Evolutionary conservation across 23 red algal genomes (phyloP).

Genomic region (Chondrus crispus): DNA sequence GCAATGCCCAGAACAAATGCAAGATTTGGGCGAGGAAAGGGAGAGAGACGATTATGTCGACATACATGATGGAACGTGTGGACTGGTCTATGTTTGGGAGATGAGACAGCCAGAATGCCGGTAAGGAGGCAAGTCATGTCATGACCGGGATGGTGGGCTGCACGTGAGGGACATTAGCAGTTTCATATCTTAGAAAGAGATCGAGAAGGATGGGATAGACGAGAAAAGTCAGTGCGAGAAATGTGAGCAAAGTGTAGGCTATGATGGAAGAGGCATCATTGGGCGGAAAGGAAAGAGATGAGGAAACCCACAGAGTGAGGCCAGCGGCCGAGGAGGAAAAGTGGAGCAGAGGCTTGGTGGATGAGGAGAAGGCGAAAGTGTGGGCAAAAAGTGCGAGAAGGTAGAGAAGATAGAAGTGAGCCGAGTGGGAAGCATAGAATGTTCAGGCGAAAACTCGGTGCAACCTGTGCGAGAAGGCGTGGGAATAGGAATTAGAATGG

Average conservation of each 20-base stretch:
- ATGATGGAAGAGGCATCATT: not conserved
- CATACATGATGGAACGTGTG: not conserved
- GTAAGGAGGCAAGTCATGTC: not conserved
- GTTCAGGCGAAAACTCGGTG: too few relatives aligned
- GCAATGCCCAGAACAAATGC: not conserved
- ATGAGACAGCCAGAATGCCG: conserved; percentile 33
- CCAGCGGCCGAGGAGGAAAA: too few relatives aligned
- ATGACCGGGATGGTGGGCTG: too few relatives aligned
- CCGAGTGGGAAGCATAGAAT: not conserved
- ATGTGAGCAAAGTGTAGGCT: conserved; percentile 23
- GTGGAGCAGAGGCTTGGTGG: too few relatives aligned
- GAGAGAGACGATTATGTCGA: conserved; percentile 3
- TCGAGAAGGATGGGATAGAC: not conserved
- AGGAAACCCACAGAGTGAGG: conserved; percentile 32
- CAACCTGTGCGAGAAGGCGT: too few relatives aligned
- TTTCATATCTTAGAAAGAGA: not conserved
- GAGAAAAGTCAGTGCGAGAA: not conserved
- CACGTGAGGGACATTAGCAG: conserved; percentile 5
- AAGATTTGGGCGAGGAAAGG: conserved; percentile 36
- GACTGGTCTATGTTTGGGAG: not conserved
- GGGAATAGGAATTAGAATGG: too few relatives aligned
- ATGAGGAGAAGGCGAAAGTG: not conserved
- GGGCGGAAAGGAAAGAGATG: conserved; percentile 11
- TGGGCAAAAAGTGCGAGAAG: not conserved
- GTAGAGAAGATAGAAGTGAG: not conserved